A percentile compares a stretch with the other conserved stretches of the same genome.
phyloP scores from a whole-genome alignment of 345 rosid species.

The Sisymbrium altissimum region DNA sequence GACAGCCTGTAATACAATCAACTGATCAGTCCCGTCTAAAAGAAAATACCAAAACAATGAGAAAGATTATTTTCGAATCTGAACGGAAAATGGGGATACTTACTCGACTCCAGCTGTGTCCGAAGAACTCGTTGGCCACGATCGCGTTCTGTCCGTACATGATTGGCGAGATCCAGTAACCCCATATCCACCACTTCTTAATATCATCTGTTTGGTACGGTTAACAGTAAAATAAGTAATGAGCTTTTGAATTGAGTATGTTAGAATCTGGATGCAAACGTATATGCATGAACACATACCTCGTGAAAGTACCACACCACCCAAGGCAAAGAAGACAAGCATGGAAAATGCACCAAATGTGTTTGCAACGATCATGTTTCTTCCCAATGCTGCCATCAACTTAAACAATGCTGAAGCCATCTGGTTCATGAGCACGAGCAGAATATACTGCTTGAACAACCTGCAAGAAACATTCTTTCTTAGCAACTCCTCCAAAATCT shows the following conservation, averaged over 20 bases:
- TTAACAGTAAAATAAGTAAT: background rate
- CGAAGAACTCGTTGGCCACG: constrained; percentile 62
- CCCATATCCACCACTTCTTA: constrained; percentile 93
- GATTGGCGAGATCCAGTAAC: constrained; percentile 73
- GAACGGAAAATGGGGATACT: background rate
- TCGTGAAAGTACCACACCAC: constrained; percentile 66
- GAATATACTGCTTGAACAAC: constrained; percentile 57
- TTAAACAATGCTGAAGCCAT: constrained; percentile 67
- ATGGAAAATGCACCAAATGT: constrained; percentile 60
- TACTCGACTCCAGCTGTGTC: constrained; percentile 62
- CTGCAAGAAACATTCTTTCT: constrained; percentile 37
- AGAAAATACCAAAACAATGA: background rate
- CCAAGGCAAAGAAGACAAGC: constrained; percentile 48
- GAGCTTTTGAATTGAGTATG: background rate
- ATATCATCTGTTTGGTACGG: constrained; percentile 47
- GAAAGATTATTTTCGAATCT: background rate
- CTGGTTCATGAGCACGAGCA: constrained; percentile 51
- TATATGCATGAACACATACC: constrained; percentile 23
- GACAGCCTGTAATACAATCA: constrained; percentile 42
- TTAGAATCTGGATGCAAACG: background rate
- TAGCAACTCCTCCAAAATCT: background rate
- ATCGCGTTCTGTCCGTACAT: constrained; percentile 81
- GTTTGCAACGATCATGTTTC: constrained; percentile 59
- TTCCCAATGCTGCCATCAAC: constrained; percentile 48
- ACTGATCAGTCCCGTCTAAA: background rate